Conservation (phyloP, 306 rosid genomes). For the Vigna trinervia region DNA sequence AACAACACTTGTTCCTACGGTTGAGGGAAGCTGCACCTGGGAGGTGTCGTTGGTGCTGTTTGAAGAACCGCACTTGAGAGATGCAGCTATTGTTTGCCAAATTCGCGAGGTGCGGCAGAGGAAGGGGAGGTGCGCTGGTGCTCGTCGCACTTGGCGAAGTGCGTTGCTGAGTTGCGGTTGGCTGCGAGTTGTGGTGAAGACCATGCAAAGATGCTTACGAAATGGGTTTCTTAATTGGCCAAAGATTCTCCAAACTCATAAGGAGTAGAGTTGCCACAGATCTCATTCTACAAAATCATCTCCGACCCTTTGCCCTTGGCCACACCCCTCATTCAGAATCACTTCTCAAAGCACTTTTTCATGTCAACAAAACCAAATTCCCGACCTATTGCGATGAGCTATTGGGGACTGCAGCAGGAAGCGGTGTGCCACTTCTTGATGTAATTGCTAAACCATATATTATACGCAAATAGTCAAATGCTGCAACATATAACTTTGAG, state of each 20-base stretch:
- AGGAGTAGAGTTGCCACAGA: conserved; percentile 58
- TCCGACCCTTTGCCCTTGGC: conserved; percentile 74
- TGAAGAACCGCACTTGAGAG: too few relatives aligned
- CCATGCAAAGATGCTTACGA: conserved; percentile 33
- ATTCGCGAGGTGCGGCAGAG: too few relatives aligned
- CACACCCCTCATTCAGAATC: conserved; percentile 56
- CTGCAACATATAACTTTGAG: neutral
- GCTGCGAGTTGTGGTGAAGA: too few relatives aligned
- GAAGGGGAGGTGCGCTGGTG: too few relatives aligned
- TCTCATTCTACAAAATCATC: conserved; percentile 70
- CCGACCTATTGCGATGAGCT: conserved; percentile 81
- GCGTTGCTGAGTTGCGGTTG: too few relatives aligned
- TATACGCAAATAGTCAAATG: conserved; percentile 3
- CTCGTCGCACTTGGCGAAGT: too few relatives aligned
- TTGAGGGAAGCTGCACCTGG: too few relatives aligned
- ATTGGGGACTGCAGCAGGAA: conserved; percentile 72
- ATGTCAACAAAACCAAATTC: conserved; percentile 58
- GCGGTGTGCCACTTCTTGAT: conserved; percentile 72
- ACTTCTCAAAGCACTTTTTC: conserved; percentile 59
- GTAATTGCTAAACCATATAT: conserved; percentile 44
- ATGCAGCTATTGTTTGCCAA: too few relatives aligned
- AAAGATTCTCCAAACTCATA: conserved; percentile 63
- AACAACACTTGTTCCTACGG: too few relatives aligned
- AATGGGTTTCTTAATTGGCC: conserved; percentile 74
- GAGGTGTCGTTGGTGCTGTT: too few relatives aligned